Evolutionary conservation across 2,329 filamentous ascomycete genomes (phyloP).

Genomic region (Phialemoniopsis sp.): DNA sequence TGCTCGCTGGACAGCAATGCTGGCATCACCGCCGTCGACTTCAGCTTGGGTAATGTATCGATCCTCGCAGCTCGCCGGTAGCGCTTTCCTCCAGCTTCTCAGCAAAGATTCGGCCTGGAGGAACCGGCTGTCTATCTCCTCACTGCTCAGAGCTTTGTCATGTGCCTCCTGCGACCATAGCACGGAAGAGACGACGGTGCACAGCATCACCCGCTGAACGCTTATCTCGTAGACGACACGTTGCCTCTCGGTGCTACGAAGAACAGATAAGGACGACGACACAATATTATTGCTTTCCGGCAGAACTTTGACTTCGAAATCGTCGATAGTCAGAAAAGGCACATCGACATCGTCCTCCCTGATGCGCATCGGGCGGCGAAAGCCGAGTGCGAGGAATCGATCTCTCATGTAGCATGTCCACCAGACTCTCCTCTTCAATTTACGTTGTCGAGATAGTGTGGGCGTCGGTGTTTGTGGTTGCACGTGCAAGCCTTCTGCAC

Average conservation of each 20-base stretch:
- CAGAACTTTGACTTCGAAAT: constrained; percentile 60
- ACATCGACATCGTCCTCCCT: constrained; percentile 65
- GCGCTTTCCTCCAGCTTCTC: constrained; percentile 68
- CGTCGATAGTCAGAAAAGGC: constrained; percentile 59
- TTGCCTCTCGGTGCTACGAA: constrained; percentile 70
- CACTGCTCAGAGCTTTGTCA: constrained; percentile 85
- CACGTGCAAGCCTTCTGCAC: constrained; percentile 64
- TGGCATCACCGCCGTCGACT: constrained; percentile 55
- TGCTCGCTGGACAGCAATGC: constrained; percentile 68
- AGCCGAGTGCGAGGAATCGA: constrained; percentile 61
- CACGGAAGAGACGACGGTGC: constrained; percentile 84
- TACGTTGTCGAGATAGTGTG: constrained; percentile 70
- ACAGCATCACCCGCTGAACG: constrained; percentile 86
- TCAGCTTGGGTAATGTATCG: constrained; percentile 49
- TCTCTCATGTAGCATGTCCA: constrained; percentile 69
- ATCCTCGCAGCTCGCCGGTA: constrained; percentile 71
- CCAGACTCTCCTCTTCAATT: constrained; percentile 70
- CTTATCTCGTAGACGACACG: constrained; percentile 80
- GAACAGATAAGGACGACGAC: constrained; percentile 65
- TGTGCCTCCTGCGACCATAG: constrained; percentile 86
- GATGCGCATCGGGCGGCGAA: constrained; percentile 63
- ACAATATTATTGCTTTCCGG: constrained; percentile 66
- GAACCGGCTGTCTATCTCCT: constrained; percentile 78
- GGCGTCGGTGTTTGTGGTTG: constrained; percentile 59
- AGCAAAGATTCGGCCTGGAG: constrained; percentile 76